Conservation (phyloP, 805 yeast species). For the Saturnispora ahearnii region DNA sequence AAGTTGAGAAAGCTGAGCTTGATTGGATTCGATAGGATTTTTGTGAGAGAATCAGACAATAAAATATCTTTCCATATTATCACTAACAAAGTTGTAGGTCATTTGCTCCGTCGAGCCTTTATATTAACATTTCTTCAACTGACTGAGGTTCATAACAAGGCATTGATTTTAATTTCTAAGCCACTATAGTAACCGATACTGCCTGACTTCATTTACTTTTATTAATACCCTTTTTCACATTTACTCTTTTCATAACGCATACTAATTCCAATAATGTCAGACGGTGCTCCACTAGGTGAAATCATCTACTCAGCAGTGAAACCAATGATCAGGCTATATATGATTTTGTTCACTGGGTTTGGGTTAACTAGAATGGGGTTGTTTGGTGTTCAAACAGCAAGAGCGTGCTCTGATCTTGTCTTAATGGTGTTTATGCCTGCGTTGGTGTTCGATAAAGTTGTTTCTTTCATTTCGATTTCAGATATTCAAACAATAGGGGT, state of each 20-base stretch:
- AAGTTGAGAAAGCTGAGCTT: not conserved
- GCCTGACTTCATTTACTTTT: too few species aligned
- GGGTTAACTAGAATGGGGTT: conserved; percentile 48
- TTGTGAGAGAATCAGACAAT: not conserved
- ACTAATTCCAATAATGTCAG: not conserved
- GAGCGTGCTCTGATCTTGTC: conserved; percentile 56
- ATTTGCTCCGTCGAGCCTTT: too few species aligned
- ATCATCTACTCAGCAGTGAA: conserved; percentile 46
- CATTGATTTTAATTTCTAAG: too few species aligned
- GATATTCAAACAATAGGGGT: conserved; percentile 68
- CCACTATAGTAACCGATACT: too few species aligned
- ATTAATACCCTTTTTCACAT: too few species aligned
- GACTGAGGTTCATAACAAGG: too few species aligned
- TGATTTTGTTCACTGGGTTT: conserved; percentile 63
- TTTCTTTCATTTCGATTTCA: conserved; percentile 47
- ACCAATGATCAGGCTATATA: conserved; percentile 67
- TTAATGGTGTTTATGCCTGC: conserved; percentile 58
- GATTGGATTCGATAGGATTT: not conserved
- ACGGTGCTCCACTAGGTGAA: conserved; percentile 19
- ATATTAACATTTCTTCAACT: too few species aligned
- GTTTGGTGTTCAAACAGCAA: conserved; percentile 50
- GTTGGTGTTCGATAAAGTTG: conserved; percentile 54
- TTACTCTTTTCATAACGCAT: not conserved
- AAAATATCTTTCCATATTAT: too few species aligned
- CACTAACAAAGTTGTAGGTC: too few species aligned